These are phyloP conservation scores for Ilyonectria robusta DNA, from an alignment of 2,329 filamentous ascomycete species.

Conservation along the genomic window DNA sequence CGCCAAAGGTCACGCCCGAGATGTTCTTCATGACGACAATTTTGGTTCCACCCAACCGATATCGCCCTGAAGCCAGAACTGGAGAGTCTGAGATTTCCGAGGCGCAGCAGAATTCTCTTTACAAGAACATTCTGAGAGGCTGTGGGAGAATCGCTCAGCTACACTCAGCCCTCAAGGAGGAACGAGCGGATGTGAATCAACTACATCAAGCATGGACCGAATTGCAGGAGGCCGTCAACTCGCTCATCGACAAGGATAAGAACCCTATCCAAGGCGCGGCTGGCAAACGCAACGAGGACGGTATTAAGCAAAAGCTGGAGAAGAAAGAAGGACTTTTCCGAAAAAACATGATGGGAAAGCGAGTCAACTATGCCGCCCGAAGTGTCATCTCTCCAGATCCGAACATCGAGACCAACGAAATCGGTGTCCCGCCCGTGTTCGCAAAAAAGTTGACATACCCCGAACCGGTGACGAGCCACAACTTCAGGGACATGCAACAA, in stretches of 20 bases:
- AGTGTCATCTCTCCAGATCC: constrained; percentile 99
- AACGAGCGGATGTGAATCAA: constrained; percentile 71
- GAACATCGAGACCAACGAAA: constrained; percentile 99
- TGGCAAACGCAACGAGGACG: constrained; percentile 85
- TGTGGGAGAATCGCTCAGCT: constrained; percentile 83
- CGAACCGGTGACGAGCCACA: constrained; percentile 96
- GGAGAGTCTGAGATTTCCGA: constrained; percentile 88
- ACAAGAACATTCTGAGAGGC: constrained; percentile 85
- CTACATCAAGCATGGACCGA: constrained; percentile 86
- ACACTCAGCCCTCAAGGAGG: constrained; percentile 65
- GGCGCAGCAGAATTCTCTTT: constrained; percentile 88
- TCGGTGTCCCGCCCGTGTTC: constrained; percentile 98
- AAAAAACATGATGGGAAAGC: constrained; percentile 99
- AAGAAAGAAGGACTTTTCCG: constrained; percentile 99
- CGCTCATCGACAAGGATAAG: constrained; percentile 90
- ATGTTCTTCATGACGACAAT: constrained; percentile 96
- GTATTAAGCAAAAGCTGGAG: constrained; percentile 97
- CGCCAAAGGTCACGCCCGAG: constrained; percentile 75
- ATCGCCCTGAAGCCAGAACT: constrained; percentile 87
- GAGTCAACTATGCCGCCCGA: constrained; percentile 97
- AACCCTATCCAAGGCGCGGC: constrained; percentile 86
- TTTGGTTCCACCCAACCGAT: constrained; percentile 92
- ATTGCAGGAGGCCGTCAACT: constrained; percentile 91
- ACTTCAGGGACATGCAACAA: constrained; percentile 95
- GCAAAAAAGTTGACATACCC: constrained; percentile 96